These are phyloP conservation scores for Acaromyces ingoldii DNA, from an alignment of 1,284 basidiomycete species.

Conservation along the genomic window DNA sequence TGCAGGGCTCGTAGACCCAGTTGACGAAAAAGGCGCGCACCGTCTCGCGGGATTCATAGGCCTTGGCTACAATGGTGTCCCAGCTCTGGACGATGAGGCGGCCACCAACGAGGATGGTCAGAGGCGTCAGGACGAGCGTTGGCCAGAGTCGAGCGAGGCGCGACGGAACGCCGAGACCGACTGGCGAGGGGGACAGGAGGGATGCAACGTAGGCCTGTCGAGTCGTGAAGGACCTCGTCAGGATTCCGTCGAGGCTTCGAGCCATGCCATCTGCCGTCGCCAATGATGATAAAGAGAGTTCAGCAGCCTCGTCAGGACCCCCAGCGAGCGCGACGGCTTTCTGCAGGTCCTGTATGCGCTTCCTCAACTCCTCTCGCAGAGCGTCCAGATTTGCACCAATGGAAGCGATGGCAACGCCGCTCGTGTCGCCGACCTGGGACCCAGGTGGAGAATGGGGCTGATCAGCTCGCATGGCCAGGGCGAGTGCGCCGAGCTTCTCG, in stretches of 20 bases:
- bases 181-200: background rate
- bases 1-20: constrained; percentile 84
- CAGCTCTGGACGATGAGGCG: constrained; percentile 31
- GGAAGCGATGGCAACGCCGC: background rate
- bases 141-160: constrained; percentile 36
- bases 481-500: constrained; percentile 18
- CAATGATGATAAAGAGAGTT: background rate
- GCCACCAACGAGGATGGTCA: constrained; percentile 17
- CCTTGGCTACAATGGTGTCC: constrained; percentile 51
- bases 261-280: background rate
- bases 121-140: constrained; percentile 32
- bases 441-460: background rate
- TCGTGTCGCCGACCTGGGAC: background rate
- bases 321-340: background rate
- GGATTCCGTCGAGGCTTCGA: background rate
- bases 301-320: background rate
- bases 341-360: constrained; percentile 1
- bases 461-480: constrained; percentile 3
- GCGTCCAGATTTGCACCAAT: background rate
- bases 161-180: constrained; percentile 23
- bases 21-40: constrained; percentile 69
- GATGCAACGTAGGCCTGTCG: background rate
- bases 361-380: background rate
- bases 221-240: background rate
- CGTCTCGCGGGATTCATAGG: constrained; percentile 66